Conservation (phyloP, 2,329 filamentous ascomycete genomes). For the Coniochaeta hoffmannii region DNA sequence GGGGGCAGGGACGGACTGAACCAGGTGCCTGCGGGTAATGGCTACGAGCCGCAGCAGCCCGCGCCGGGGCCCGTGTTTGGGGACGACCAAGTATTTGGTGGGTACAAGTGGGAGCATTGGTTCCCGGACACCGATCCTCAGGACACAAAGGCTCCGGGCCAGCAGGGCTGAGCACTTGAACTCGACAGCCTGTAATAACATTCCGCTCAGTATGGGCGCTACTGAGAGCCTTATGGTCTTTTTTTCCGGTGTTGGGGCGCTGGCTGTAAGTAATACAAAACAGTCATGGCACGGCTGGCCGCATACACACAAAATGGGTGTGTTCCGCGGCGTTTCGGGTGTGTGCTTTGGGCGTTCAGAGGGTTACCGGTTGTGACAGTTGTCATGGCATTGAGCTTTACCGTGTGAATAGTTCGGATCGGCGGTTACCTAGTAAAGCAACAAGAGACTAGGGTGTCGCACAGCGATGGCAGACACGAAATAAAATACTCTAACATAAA, state of each 20-base stretch:
- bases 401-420: background rate
- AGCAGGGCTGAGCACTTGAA: slow-evolving; percentile 4
- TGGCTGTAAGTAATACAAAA: slow-evolving; percentile 11
- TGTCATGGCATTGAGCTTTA: background rate
- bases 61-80: background rate
- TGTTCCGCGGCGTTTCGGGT: slow-evolving; percentile 19
- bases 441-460: background rate
- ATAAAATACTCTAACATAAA: background rate
- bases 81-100: background rate
- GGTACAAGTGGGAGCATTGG: background rate
- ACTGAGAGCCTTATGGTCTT: slow-evolving; percentile 15
- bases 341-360: slow-evolving; percentile 6
- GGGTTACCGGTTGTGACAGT: background rate
- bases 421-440: background rate
- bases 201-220: slow-evolving; percentile 15
- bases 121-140: background rate
- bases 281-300: slow-evolving; percentile 12
- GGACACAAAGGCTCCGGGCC: background rate
- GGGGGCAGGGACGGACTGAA: background rate
- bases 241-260: slow-evolving; percentile 6
- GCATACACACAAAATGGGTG: slow-evolving; percentile 41
- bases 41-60: background rate
- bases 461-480: background rate
- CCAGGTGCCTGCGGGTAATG: background rate
- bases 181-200: slow-evolving; percentile 30